Percentiles rank a stretch among this genome's conserved stretches.
Evolutionary conservation across 345 rosid genomes (phyloP).

Genomic region (Citrus inodora): DNA sequence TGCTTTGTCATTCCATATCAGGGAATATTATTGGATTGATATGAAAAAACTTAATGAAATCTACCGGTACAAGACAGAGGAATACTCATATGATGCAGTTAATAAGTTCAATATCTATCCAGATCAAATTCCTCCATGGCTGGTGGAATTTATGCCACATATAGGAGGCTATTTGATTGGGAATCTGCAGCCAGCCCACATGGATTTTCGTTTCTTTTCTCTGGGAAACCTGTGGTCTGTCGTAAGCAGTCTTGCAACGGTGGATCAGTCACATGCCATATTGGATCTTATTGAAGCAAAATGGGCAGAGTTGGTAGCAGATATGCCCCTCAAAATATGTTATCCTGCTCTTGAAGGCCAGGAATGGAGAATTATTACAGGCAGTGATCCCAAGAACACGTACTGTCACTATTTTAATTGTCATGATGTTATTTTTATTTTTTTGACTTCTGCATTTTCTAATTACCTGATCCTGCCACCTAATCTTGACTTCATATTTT

Average conservation of each 20-base stretch:
- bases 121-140: slow-evolving; percentile 87
- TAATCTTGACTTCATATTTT: slow-evolving; percentile 17
- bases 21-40: slow-evolving; percentile 90
- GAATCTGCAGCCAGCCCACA: slow-evolving; percentile 92
- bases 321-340: slow-evolving; percentile 83
- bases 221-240: slow-evolving; percentile 88
- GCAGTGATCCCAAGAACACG: slow-evolving; percentile 96
- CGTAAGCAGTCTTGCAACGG: slow-evolving; percentile 63
- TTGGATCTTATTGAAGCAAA: slow-evolving; percentile 78
- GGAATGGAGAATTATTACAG: slow-evolving; percentile 85
- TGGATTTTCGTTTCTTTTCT: slow-evolving; percentile 94
- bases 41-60: slow-evolving; percentile 74
- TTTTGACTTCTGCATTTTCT: neutral
- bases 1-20: slow-evolving; percentile 82
- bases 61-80: slow-evolving; percentile 83
- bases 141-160: slow-evolving; percentile 77
- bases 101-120: slow-evolving; percentile 94
- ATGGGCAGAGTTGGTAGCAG: slow-evolving; percentile 81
- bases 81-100: slow-evolving; percentile 85
- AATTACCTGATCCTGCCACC: slow-evolving; percentile 6
- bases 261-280: slow-evolving; percentile 84
- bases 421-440: neutral
- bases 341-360: slow-evolving; percentile 84
- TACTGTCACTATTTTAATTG: slow-evolving; percentile 24
- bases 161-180: slow-evolving; percentile 83